Base-by-base conservation (phyloP, 108 stramenopile genomes). In the Poteriospumella lacustris region DNA sequence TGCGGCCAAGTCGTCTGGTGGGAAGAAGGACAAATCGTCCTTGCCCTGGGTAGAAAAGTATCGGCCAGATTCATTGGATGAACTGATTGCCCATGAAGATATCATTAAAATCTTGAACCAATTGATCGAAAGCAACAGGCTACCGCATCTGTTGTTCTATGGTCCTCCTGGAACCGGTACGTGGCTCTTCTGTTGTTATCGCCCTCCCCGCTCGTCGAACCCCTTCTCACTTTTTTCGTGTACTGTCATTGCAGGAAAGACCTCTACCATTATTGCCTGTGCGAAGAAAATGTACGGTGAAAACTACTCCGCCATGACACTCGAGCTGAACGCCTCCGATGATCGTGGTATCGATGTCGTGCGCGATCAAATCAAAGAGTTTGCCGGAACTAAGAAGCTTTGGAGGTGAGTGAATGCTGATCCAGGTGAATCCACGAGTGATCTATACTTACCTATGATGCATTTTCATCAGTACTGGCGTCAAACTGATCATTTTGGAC, bases 1-100 rank as follows among this genome's bases (percentile, higher is more conserved):
- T 19, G 52, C 15, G 52, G 24, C 15, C 52, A 56, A 56, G 15
- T 56, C 24, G 24, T 56, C 24, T 56, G 52, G 24, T 19, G 60
- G 33, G 33, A 12, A 3, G 5, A 64, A 5, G 5, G 24, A 26
- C 31, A 64, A n/a, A n/a, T n/a, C 29, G 80, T 76, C 70, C 67
- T 83, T 81, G 84, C 95, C 95, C 58, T 96, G 94, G 95, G 93
- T 96, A 0, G 95, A 96, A 78, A 96, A 95, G 70, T 96, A 96
- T 85, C 91, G 95, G 19, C 95, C 95, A 0, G 43, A 47, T 42
- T 89, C 83, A 58, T 83, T 96, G 24, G 91, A 93, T 75, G 95
- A 96, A 59, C 79, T 96, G 36, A 93, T 96, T 12, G 92, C 95
- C 1, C 95, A 96, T 67, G 91, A 94, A 64, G 91, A 95, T 33